Conservation (phyloP, 805 yeast species). For the Priceomyces carsonii region DNA sequence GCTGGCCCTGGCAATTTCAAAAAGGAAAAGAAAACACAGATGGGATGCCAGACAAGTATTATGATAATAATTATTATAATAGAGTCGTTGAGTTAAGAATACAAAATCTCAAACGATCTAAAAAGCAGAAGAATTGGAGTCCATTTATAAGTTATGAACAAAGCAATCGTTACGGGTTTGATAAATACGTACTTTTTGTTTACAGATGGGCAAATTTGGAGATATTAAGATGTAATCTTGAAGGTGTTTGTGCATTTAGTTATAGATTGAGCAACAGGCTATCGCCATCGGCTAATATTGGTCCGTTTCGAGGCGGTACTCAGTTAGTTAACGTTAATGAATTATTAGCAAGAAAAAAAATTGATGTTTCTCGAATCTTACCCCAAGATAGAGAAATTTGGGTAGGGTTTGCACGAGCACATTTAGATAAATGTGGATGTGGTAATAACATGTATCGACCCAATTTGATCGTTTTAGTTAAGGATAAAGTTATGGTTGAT, state of each 20-base stretch:
- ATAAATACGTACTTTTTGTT: slow-evolving; percentile 28
- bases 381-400: slow-evolving; percentile 33
- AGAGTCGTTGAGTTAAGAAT: slow-evolving; percentile 21
- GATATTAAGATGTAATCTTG: slow-evolving; percentile 25
- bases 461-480: slow-evolving; percentile 31
- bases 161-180: slow-evolving; percentile 23
- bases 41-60: slow-evolving; percentile 13
- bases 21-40: slow-evolving; percentile 26
- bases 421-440: slow-evolving; percentile 39
- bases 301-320: slow-evolving; percentile 40
- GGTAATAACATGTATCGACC: slow-evolving; percentile 41
- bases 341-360: slow-evolving; percentile 16
- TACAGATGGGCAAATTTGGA: slow-evolving; percentile 33
- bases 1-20: slow-evolving; percentile 33
- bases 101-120: slow-evolving; percentile 8
- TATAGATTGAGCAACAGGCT: slow-evolving; percentile 14
- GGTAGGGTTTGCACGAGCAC: slow-evolving; percentile 44
- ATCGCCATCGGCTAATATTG: slow-evolving; percentile 16
- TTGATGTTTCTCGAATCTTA: slow-evolving; percentile 12
- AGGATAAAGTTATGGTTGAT: slow-evolving; percentile 10
- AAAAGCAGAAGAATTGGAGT: slow-evolving; percentile 40
- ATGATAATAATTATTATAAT: slow-evolving; percentile 16
- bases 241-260: slow-evolving; percentile 17
- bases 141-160: slow-evolving; percentile 31
- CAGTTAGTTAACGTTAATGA: slow-evolving; percentile 27